Evolutionary conservation across 1,284 basidiomycete species (phyloP), one percentile per base, ranked within the genome.

Genomic region (Naganishia cerealis): DNA sequence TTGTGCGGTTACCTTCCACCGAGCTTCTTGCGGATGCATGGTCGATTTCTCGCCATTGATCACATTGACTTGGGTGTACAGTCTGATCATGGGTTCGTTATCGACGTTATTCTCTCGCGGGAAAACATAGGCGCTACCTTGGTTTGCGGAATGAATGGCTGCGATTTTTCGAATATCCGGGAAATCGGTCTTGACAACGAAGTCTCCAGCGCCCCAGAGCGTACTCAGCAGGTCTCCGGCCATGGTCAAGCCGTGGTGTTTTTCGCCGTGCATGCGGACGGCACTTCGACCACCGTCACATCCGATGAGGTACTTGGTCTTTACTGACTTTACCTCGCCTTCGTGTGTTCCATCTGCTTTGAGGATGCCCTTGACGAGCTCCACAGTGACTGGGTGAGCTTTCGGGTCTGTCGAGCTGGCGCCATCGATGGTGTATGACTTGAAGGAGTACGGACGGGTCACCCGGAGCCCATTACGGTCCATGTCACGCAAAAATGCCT

Each of bases 161-260:
- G 83, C 84, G 70, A 83, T 83, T 72, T 87, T 88, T 39, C 91
- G 87, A 71, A 90, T 87, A 77, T 94, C 91, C 0, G 92, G 91
- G 75, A 92, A 90, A 76, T 91, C 83, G 15, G 89, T 90, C 55
- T 67, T 67, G 54, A 70, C 66, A 61, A 70, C 69, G 39, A 70
- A 70, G 65, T 75, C 74, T 40, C 73, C 67, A 16, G 72, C 71
- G 58, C 72, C 73, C 74, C 74, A 75, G 61, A 73, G 71, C 48
- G 72, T 70, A 66, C 71, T 71, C 53, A 73, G 69, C 38, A 72
- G 69, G 66, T 75, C 73, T 50, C 74, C 74, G 50, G 70, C 46
- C 70, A 75, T 73, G 33, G 68, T 48, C 57, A 73, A 26, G 6
- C 62, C 66, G 52, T 70, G 56, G 33, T 67, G 48, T 24, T 67